Conservation (phyloP, 805 yeast species). For the Yamadazyma tumulicola region DNA sequence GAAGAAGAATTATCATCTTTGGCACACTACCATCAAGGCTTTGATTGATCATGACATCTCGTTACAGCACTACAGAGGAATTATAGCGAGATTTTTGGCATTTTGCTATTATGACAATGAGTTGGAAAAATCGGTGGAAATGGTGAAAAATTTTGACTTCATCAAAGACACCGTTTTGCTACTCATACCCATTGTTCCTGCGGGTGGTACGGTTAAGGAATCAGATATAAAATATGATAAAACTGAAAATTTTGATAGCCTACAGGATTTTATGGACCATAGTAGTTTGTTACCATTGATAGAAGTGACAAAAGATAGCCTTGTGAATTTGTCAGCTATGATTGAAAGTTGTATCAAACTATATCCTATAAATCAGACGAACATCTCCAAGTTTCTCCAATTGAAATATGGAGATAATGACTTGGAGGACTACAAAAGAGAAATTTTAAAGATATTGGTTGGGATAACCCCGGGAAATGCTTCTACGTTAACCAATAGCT, state of each 20-base stretch:
- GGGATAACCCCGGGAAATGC: constrained; percentile 22
- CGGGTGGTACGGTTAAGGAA: neutral
- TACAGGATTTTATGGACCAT: constrained; percentile 17
- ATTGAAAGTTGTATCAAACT: constrained; percentile 29
- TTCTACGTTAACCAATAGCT: constrained; percentile 16
- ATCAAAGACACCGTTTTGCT: constrained; percentile 20
- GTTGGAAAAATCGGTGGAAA: constrained; percentile 22
- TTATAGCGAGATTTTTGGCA: constrained; percentile 19
- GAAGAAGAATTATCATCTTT: constrained; percentile 16
- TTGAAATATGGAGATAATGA: constrained; percentile 17
- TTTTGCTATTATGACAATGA: constrained; percentile 21
- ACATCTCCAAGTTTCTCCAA: constrained; percentile 25
- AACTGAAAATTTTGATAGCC: neutral
- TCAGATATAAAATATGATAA: constrained; percentile 3
- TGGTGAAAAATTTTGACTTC: constrained; percentile 24
- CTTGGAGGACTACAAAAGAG: constrained; percentile 19
- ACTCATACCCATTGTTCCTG: constrained; percentile 9
- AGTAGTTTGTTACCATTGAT: constrained; percentile 14
- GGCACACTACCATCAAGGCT: constrained; percentile 18
- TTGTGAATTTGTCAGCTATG: constrained; percentile 17
- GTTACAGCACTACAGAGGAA: constrained; percentile 9
- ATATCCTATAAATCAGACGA: constrained; percentile 32
- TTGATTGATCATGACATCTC: constrained; percentile 11
- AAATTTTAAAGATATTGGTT: constrained; percentile 22
- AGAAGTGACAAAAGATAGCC: constrained; percentile 15